A percentile compares a stretch with the other conserved stretches of the same genome.
Evolutionary conservation across 768 basidiomycete genomes (phyloP).

Genomic region (Tulasnella sp.): DNA sequence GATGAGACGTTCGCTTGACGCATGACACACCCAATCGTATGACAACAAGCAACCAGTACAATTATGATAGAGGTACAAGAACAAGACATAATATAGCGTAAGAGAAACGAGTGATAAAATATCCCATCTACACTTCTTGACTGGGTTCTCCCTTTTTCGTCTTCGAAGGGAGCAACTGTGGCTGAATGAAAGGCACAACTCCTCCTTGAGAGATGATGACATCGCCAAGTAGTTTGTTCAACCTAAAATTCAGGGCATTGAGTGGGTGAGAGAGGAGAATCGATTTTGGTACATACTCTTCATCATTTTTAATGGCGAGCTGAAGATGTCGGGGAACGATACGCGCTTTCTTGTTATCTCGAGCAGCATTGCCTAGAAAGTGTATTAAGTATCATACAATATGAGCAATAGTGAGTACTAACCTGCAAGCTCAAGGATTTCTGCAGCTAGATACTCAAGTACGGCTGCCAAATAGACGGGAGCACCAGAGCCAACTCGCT

Average conservation of each 20-base stretch:
- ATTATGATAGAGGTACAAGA: too few species aligned
- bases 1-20: background rate
- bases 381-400: background rate
- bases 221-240: slow-evolving; percentile 34
- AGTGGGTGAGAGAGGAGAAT: background rate
- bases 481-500: slow-evolving; percentile 31
- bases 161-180: slow-evolving; percentile 32
- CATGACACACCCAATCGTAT: background rate
- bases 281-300: slow-evolving; percentile 25
- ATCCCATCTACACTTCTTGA: slow-evolving; percentile 31
- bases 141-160: slow-evolving; percentile 22
- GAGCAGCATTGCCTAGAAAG: slow-evolving; percentile 18
- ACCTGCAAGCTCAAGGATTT: slow-evolving; percentile 35
- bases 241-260: slow-evolving; percentile 8
- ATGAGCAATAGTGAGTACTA: background rate
- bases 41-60: background rate
- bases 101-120: background rate
- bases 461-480: slow-evolving; percentile 33
- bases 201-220: slow-evolving; percentile 39
- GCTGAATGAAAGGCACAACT: slow-evolving; percentile 28
- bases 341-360: slow-evolving; percentile 28
- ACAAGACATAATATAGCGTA: background rate
- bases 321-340: slow-evolving; percentile 37
- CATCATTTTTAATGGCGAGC: slow-evolving; percentile 36
- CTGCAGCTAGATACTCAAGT: slow-evolving; percentile 33